Base-by-base conservation (phyloP, 305 asterid species). In the Fraxinus nigra region DNA sequence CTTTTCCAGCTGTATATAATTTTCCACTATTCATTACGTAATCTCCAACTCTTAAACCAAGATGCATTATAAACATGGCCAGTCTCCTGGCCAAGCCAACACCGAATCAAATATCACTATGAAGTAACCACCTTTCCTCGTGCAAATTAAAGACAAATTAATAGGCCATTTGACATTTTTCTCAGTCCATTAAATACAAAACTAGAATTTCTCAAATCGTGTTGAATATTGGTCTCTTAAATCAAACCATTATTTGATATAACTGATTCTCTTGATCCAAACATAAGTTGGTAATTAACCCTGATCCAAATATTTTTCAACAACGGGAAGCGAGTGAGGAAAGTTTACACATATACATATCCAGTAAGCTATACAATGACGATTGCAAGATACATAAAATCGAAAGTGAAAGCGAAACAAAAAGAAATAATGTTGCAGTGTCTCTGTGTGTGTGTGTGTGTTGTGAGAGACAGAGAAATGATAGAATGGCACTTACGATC, bases 401-500 rank as follows among this genome's bases (percentile, higher is more conserved):
- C 10, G 4, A 1, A 24, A 28, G 7, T 13, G 16, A 69, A 11
- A 26, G 32, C 74, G 18, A 26, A 16, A 51, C n/a, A 24, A 76
- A 59, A 81, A 38, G 26, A 28, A n/a, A 70, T n/a, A 18, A 63
- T 8, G 11, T 30, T 32, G 38, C 35, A 74, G 16, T 26, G 67
- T 18, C 13, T 81, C 18, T 33, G 74, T 78, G 24, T 76, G 32
- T 76, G 61, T 56, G 81, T 2, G 28, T 20, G 26, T 24, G 26
- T 24, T 65, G 5, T 2, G 38, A 43, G 26, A 72, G 81, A 72
- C 20, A 10, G 24, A 32, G 46, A 10, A 69, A 35, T 16, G 78
- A 80, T 2, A 28, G 5, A 67, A 74, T 4, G 35, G 77, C 20
- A 82, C 89, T 87, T 91, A 94, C 98, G 85, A 63, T 93, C 97